phyloP scores from a whole-genome alignment of 768 basidiomycete genomes.

The Pulveroboletus ravenelii region DNA sequence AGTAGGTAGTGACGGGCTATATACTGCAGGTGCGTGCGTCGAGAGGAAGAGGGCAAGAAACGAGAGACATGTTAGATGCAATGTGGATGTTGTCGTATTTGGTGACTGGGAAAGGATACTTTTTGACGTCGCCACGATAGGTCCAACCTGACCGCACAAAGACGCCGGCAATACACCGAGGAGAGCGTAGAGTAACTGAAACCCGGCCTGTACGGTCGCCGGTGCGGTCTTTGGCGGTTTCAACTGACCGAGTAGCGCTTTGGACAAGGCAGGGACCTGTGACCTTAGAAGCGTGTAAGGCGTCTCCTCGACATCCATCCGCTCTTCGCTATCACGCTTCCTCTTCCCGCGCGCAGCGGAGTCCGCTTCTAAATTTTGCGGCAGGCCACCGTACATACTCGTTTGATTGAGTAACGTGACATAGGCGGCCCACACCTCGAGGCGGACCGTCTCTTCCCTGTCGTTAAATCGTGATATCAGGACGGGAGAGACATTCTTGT shows the following conservation, averaged over 20 bases:
- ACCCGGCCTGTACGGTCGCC: slow-evolving; percentile 79
- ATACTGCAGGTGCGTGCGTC: slow-evolving; percentile 54
- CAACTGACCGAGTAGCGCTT: slow-evolving; percentile 80
- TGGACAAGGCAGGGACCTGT: slow-evolving; percentile 76
- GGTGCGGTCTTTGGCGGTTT: slow-evolving; percentile 75
- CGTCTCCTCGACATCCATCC: slow-evolving; percentile 70
- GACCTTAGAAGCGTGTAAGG: slow-evolving; percentile 66
- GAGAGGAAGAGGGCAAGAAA: slow-evolving; percentile 86
- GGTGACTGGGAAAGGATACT: slow-evolving; percentile 61
- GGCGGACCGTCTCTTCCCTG: slow-evolving; percentile 88
- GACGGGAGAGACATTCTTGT: slow-evolving; percentile 80
- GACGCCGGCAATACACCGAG: slow-evolving; percentile 81
- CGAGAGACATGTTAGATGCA: slow-evolving; percentile 79
- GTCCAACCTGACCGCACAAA: slow-evolving; percentile 60
- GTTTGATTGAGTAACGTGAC: slow-evolving; percentile 80
- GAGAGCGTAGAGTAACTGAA: slow-evolving; percentile 70
- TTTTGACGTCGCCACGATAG: slow-evolving; percentile 62
- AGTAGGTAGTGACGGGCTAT: slow-evolving; percentile 52
- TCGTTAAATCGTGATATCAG: slow-evolving; percentile 91
- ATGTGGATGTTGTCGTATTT: slow-evolving; percentile 70
- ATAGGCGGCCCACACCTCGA: slow-evolving; percentile 91
- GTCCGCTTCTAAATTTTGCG: slow-evolving; percentile 47
- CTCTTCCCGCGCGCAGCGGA: slow-evolving; percentile 57
- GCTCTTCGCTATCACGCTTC: slow-evolving; percentile 71
- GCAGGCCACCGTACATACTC: slow-evolving; percentile 64